Evolutionary conservation across 2,329 filamentous ascomycete species (phyloP).

Genomic region (Penicillium sp.): DNA sequence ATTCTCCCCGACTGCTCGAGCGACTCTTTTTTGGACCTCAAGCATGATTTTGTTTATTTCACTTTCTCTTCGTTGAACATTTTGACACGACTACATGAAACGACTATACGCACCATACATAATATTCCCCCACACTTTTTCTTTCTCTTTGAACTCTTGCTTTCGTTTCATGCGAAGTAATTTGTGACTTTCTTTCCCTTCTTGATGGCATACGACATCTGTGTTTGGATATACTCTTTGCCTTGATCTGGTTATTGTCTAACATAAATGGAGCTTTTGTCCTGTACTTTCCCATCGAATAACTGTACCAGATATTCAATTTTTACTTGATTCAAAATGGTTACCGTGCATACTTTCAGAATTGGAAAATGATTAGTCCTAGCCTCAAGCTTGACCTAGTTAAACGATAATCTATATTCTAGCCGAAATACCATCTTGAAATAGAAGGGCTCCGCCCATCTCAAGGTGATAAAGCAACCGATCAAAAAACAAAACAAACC

Average conservation of each 20-base stretch:
- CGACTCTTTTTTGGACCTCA: slow-evolving; percentile 6
- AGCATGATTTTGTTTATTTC: slow-evolving; percentile 20
- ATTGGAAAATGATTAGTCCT: too few relatives aligned
- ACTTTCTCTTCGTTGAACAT: slow-evolving; percentile 25
- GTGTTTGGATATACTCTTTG: slow-evolving; percentile 14
- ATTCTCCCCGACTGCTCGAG: slow-evolving; percentile 2
- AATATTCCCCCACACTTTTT: slow-evolving; percentile 15
- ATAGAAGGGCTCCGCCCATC: neutral
- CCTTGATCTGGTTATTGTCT: slow-evolving; percentile 4
- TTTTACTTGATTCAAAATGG: too few relatives aligned
- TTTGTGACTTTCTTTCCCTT: neutral
- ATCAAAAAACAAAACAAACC: neutral
- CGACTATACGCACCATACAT: slow-evolving; percentile 34
- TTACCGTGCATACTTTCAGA: too few relatives aligned
- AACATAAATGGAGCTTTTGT: slow-evolving; percentile 5
- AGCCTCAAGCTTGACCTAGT: too few relatives aligned
- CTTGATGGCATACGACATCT: slow-evolving; percentile 3
- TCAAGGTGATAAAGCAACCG: too few relatives aligned
- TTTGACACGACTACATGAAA: slow-evolving; percentile 37
- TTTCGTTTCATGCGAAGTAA: neutral
- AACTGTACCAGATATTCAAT: neutral
- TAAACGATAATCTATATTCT: neutral
- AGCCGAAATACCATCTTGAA: neutral
- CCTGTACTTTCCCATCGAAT: slow-evolving; percentile 14
- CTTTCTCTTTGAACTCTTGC: neutral